These are phyloP conservation scores for Gossypium anomalum DNA, from an alignment of 345 rosid species.

Conservation along the genomic window DNA sequence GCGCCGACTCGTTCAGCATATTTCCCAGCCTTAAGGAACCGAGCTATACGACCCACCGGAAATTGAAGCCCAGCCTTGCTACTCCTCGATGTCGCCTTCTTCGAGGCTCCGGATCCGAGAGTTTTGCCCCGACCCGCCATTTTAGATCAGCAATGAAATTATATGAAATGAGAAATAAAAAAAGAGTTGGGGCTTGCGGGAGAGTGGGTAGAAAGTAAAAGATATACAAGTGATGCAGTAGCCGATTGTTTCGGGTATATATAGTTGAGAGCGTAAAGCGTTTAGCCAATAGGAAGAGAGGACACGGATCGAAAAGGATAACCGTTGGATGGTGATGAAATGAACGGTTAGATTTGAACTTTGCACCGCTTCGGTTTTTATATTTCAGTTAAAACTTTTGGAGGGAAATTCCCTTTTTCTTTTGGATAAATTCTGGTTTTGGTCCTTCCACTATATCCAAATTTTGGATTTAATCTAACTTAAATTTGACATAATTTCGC, in stretches of 20 bases:
- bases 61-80: conserved; percentile 84
- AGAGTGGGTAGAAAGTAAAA: neutral
- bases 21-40: too few species aligned
- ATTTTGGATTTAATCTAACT: too few species aligned
- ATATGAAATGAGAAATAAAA: neutral
- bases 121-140: conserved; percentile 96
- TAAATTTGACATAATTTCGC: too few species aligned
- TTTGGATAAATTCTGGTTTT: too few species aligned
- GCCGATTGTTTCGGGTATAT: conserved; percentile 21
- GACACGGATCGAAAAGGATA: conserved; percentile 16
- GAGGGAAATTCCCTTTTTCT: conserved; percentile 5
- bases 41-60: too few species aligned
- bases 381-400: neutral
- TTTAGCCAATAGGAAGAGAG: conserved; percentile 34
- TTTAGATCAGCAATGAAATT: neutral
- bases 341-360: conserved; percentile 24
- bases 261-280: conserved; percentile 17
- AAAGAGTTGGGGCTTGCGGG: too few species aligned
- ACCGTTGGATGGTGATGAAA: conserved; percentile 33
- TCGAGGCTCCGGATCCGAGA: conserved; percentile 71
- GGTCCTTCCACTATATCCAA: too few species aligned
- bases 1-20: too few species aligned
- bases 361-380: conserved; percentile 20
- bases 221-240: neutral
- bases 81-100: conserved; percentile 94